A percentile compares a stretch with the other conserved stretches of the same genome.
Evolutionary conservation across 208 protist species (phyloP).

Genomic region (Trypanosoma rangeli): DNA sequence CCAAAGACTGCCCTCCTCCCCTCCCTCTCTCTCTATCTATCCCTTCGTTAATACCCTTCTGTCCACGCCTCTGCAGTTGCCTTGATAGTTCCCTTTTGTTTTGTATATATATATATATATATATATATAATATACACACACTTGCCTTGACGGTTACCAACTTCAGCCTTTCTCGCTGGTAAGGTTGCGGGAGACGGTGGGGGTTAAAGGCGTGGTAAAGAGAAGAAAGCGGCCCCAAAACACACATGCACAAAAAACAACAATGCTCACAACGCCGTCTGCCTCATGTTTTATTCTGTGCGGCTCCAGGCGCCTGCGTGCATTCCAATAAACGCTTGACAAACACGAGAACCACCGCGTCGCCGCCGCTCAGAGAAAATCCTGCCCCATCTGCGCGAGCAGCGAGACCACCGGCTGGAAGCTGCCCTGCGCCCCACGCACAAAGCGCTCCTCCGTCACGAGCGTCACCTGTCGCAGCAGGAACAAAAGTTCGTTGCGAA

Average conservation of each 20-base stretch:
- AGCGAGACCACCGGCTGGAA: constrained; percentile 82
- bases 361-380: constrained; percentile 52
- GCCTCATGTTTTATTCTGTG: too few relatives aligned
- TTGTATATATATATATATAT: neutral
- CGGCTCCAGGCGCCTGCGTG: too few relatives aligned
- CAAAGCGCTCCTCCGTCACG: constrained; percentile 58
- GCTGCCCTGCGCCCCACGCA: constrained; percentile 45
- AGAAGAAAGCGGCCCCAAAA: neutral
- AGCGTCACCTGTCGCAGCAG: constrained; percentile 49
- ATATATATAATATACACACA: neutral
- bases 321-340: neutral
- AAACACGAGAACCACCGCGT: constrained; percentile 1
- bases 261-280: too few relatives aligned
- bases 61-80: neutral
- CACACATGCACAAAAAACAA: neutral
- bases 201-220: too few relatives aligned
- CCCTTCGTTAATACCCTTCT: neutral
- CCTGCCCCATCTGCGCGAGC: constrained; percentile 68
- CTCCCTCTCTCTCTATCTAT: constrained; percentile 10
- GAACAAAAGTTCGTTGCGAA: constrained; percentile 62
- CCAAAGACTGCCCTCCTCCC: too few relatives aligned
- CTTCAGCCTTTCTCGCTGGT: too few relatives aligned
- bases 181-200: too few relatives aligned
- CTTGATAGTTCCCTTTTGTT: too few relatives aligned
- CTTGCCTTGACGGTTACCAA: too few relatives aligned